These are phyloP conservation scores for Plenodomus biglobosus DNA, from an alignment of 2,329 filamentous ascomycete species.

Conservation along the genomic window DNA sequence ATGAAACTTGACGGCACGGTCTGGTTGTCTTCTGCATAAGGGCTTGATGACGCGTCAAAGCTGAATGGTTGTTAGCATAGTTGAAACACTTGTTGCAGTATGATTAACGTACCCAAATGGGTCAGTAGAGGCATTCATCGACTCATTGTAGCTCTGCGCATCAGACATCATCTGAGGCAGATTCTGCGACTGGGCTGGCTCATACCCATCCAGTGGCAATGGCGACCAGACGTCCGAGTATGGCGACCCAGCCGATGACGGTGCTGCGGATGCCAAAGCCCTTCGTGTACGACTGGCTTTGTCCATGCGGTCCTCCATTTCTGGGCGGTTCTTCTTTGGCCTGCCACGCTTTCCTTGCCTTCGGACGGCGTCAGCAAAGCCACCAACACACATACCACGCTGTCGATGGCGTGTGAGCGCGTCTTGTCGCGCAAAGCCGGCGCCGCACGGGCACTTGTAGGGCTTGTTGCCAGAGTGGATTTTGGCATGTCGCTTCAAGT, in stretches of 20 bases:
- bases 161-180: conserved; percentile 23
- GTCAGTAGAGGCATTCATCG: conserved; percentile 32
- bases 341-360: conserved; percentile 68
- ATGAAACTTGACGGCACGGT: conserved; percentile 30
- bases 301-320: conserved; percentile 58
- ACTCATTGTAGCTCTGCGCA: conserved; percentile 32
- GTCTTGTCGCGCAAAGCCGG: conserved; percentile 92
- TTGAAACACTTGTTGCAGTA: neutral
- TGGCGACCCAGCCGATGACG: conserved; percentile 40
- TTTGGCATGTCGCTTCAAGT: conserved; percentile 95
- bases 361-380: conserved; percentile 77
- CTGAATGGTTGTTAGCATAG: conserved; percentile 25
- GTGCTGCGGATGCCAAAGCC: conserved; percentile 37
- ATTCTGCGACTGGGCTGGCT: conserved; percentile 24
- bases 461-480: conserved; percentile 97
- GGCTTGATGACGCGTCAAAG: conserved; percentile 36
- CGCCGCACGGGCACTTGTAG: conserved; percentile 91
- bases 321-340: conserved; percentile 63
- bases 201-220: conserved; percentile 28
- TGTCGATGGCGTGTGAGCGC: conserved; percentile 92
- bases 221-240: conserved; percentile 35
- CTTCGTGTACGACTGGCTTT: conserved; percentile 59
- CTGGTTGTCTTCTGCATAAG: conserved; percentile 27
- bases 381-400: conserved; percentile 93
- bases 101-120: conserved; percentile 34